phyloP scores from a whole-genome alignment of 1,284 basidiomycete species.

The Ustilago esculenta region DNA sequence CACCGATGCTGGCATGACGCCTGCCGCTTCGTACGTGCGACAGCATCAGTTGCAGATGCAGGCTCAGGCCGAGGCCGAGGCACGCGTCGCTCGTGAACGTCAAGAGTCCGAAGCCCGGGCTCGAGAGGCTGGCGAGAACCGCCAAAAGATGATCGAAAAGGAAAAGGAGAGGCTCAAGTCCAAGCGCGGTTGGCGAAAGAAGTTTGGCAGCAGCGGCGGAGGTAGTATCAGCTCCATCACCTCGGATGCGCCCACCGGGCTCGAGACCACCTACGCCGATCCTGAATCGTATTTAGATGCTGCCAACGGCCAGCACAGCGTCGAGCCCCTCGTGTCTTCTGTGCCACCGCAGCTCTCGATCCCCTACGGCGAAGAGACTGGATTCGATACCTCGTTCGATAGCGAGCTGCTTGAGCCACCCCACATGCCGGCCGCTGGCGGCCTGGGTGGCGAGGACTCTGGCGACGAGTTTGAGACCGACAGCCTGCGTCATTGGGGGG shows the following conservation, averaged over 20 bases:
- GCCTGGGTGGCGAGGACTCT: conserved; percentile 64
- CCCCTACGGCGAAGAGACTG: conserved; percentile 69
- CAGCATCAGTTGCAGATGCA: conserved; percentile 81
- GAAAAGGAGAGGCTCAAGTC: conserved; percentile 67
- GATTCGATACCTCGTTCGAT: conserved; percentile 73
- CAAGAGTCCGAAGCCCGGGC: conserved; percentile 73
- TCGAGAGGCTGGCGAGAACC: conserved; percentile 60
- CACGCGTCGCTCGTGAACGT: conserved; percentile 69
- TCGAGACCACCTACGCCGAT: conserved; percentile 53
- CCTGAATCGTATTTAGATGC: conserved; percentile 23
- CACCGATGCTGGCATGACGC: conserved; percentile 81
- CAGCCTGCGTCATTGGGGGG: conserved; percentile 69
- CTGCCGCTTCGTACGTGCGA: conserved; percentile 87
- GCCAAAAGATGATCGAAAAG: conserved; percentile 69
- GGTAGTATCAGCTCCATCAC: conserved; percentile 49
- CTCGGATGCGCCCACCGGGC: conserved; percentile 45
- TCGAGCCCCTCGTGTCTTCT: conserved; percentile 31
- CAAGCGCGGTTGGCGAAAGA: conserved; percentile 64
- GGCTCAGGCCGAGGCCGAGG: conserved; percentile 65
- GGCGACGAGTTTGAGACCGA: conserved; percentile 71
- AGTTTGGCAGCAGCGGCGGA: conserved; percentile 66
- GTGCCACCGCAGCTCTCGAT: conserved; percentile 34
- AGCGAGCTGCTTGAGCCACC: conserved; percentile 83
- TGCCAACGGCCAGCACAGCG: conserved; percentile 5
- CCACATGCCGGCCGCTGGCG: conserved; percentile 69